phyloP scores from a whole-genome alignment of 257 asterid species.

The Gentiana macrophylla region DNA sequence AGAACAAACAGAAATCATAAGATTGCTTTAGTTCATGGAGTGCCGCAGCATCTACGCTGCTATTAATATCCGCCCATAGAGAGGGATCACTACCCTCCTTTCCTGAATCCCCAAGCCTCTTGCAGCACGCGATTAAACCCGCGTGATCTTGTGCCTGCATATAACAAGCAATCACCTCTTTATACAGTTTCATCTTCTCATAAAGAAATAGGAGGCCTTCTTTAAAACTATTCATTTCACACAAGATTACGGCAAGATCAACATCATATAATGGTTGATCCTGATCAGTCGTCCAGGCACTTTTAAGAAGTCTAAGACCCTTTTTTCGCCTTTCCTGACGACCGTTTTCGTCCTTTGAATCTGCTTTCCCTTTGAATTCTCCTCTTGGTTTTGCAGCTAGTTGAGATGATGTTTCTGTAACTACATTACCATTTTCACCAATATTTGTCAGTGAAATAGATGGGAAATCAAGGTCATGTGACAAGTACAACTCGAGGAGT shows the following conservation, averaged over 20 bases:
- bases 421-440: constrained; percentile 28
- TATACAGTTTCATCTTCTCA: constrained; percentile 89
- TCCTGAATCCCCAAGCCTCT: constrained; percentile 82
- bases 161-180: constrained; percentile 93
- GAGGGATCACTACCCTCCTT: constrained; percentile 71
- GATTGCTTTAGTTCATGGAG: too few species aligned
- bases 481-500: constrained; percentile 73
- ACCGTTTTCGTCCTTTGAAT: constrained; percentile 40
- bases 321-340: constrained; percentile 56
- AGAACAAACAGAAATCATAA: too few species aligned
- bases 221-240: constrained; percentile 74
- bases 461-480: constrained; percentile 72
- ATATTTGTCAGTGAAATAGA: constrained; percentile 43
- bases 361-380: constrained; percentile 35
- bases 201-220: constrained; percentile 78
- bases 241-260: constrained; percentile 80
- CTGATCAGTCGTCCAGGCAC: constrained; percentile 87
- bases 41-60: too few species aligned
- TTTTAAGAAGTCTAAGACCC: constrained; percentile 65
- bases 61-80: constrained; percentile 62
- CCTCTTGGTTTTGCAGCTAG: constrained; percentile 22
- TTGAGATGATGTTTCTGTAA: constrained; percentile 20
- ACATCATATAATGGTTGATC: constrained; percentile 89
- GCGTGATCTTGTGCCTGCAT: constrained; percentile 93
- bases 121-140: constrained; percentile 92